Evolutionary conservation across 1,284 basidiomycete species (phyloP).

Genomic region (Leccinum holopus): DNA sequence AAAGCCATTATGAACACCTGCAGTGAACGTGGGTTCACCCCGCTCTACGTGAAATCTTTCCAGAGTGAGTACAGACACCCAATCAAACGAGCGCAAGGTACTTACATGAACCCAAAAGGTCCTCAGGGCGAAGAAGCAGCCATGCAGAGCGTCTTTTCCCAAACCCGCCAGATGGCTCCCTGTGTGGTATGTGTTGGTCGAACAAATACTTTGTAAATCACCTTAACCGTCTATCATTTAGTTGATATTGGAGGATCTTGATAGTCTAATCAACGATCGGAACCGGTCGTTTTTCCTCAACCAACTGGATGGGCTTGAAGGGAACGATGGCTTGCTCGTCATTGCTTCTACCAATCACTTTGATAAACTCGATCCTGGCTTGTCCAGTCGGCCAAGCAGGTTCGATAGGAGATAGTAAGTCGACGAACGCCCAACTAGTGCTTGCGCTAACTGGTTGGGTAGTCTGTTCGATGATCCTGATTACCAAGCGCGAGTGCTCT

Average conservation of each 20-base stretch:
- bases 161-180: slow-evolving; percentile 66
- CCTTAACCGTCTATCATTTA: slow-evolving; percentile 3
- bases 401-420: slow-evolving; percentile 84
- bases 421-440: background rate
- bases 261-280: slow-evolving; percentile 71
- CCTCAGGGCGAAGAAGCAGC: slow-evolving; percentile 65
- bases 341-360: slow-evolving; percentile 85
- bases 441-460: slow-evolving; percentile 2
- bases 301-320: slow-evolving; percentile 71
- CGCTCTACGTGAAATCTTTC: slow-evolving; percentile 79
- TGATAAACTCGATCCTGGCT: slow-evolving; percentile 70
- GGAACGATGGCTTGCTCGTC: slow-evolving; percentile 75
- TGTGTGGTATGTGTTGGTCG: slow-evolving; percentile 55
- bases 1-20: slow-evolving; percentile 74
- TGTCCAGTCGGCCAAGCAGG: slow-evolving; percentile 74
- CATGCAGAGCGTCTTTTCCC: slow-evolving; percentile 63
- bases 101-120: slow-evolving; percentile 36
- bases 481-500: slow-evolving; percentile 58
- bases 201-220: background rate
- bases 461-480: slow-evolving; percentile 69
- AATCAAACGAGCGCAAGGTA: background rate
- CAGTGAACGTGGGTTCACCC: slow-evolving; percentile 54
- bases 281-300: slow-evolving; percentile 87
- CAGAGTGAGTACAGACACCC: slow-evolving; percentile 39
- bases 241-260: slow-evolving; percentile 74